Evolutionary conservation across 1,139 yeast species (phyloP).

Genomic region (Entelexis sorbosivorans): DNA sequence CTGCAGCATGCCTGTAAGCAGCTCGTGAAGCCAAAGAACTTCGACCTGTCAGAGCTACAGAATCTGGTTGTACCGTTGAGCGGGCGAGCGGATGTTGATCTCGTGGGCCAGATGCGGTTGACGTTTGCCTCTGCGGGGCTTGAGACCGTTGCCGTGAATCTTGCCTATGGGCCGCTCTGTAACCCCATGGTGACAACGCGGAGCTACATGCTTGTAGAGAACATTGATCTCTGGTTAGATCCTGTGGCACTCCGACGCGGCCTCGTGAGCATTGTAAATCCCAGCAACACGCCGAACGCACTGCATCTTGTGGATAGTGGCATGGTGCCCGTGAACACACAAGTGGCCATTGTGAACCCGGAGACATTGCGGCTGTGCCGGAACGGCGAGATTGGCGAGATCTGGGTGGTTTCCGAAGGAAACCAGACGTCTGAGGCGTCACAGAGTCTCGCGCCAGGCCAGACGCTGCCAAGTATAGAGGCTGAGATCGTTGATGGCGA

Average conservation of each 20-base stretch:
- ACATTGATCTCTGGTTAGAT: conserved; percentile 77
- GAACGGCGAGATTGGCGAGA: conserved; percentile 94
- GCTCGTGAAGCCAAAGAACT: conserved; percentile 50
- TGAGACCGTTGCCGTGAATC: conserved; percentile 59
- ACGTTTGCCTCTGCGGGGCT: conserved; percentile 57
- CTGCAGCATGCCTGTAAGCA: conserved; percentile 58
- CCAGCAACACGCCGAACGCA: conserved; percentile 54
- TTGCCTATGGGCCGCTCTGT: conserved; percentile 66
- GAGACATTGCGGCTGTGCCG: conserved; percentile 70
- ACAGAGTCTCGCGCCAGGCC: conserved; percentile 31
- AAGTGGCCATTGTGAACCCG: conserved; percentile 89
- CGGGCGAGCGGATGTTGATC: conserved; percentile 52
- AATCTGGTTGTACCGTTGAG: conserved; percentile 76
- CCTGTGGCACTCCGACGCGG: conserved; percentile 86
- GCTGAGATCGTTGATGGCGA: conserved; percentile 56
- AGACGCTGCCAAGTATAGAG: conserved; percentile 36
- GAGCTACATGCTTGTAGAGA: conserved; percentile 80
- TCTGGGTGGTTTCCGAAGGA: conserved; percentile 91
- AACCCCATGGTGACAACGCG: conserved; percentile 80
- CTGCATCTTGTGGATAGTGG: conserved; percentile 87
- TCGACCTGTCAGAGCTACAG: conserved; percentile 50
- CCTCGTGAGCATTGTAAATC: conserved; percentile 66
- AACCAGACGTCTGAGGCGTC: conserved; percentile 48
- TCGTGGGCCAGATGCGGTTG: conserved; percentile 48
- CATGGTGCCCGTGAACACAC: conserved; percentile 89